Evolutionary conservation across 306 rosid species (phyloP).

Genomic region (Pyrus pyrifolia): DNA sequence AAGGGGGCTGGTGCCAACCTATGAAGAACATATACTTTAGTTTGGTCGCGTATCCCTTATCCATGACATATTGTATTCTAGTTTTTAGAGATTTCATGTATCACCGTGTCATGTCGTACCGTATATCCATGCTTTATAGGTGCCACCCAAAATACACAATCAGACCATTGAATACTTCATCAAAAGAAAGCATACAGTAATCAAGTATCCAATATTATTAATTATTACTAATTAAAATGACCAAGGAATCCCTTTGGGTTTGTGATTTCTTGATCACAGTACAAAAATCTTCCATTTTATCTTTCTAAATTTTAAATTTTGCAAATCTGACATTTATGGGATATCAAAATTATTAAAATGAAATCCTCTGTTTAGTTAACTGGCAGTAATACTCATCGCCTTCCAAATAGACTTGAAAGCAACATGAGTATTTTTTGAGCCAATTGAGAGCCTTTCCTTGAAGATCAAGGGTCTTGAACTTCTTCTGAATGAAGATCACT

Average conservation of each 20-base stretch:
- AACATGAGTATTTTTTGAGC: conserved; percentile 74
- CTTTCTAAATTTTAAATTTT: neutral
- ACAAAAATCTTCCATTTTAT: neutral
- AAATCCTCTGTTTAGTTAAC: conserved; percentile 62
- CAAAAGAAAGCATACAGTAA: neutral
- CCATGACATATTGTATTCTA: too few relatives aligned
- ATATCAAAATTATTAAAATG: neutral
- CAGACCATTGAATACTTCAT: neutral
- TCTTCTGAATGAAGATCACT: conserved; percentile 57
- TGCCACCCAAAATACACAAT: neutral
- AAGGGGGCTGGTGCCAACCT: too few relatives aligned
- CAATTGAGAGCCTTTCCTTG: conserved; percentile 84
- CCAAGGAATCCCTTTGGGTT: neutral
- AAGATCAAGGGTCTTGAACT: conserved; percentile 78
- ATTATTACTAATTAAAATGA: too few relatives aligned
- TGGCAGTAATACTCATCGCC: conserved; percentile 37
- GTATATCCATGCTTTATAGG: neutral
- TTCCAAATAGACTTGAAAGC: conserved; percentile 48
- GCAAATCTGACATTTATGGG: neutral
- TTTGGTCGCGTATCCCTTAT: too few relatives aligned
- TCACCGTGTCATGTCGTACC: too few relatives aligned
- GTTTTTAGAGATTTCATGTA: too few relatives aligned
- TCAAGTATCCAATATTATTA: neutral
- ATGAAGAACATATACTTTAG: too few relatives aligned
- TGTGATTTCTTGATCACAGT: neutral